Conservation (phyloP, 2,329 filamentous ascomycete genomes). For the Arachnomyces sp. region DNA sequence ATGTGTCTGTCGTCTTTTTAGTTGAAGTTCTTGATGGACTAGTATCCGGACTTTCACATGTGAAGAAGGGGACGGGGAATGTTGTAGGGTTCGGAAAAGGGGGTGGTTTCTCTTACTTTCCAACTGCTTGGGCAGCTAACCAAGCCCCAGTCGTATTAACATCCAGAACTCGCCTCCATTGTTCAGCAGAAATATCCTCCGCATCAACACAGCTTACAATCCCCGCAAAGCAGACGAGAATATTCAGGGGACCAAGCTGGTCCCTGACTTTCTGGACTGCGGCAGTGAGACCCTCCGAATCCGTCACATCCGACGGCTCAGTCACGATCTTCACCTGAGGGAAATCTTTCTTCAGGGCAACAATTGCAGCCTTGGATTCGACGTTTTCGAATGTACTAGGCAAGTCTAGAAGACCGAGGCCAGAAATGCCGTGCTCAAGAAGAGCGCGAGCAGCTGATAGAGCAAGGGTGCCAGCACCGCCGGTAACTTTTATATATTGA, state of each 20-base stretch:
- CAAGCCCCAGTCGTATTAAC: conserved; percentile 67
- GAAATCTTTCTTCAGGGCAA: conserved; percentile 46
- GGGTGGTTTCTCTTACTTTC: conserved; percentile 25
- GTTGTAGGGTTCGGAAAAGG: background rate
- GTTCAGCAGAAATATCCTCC: conserved; percentile 49
- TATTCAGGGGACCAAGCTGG: conserved; percentile 46
- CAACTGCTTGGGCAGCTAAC: conserved; percentile 60
- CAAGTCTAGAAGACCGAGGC: conserved; percentile 56
- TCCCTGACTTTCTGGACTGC: conserved; percentile 13
- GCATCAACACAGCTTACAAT: conserved; percentile 58
- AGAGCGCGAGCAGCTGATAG: conserved; percentile 53
- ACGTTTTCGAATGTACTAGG: conserved; percentile 31
- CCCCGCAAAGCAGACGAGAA: conserved; percentile 60
- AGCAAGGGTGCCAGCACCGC: conserved; percentile 59
- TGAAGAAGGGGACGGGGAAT: conserved; percentile 9
- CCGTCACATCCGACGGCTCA: conserved; percentile 53
- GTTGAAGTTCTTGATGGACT: background rate
- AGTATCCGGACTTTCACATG: background rate
- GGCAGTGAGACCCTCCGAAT: conserved; percentile 29
- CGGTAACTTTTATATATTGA: conserved; percentile 45
- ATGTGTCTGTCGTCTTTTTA: conserved; percentile 40
- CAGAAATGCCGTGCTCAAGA: conserved; percentile 58
- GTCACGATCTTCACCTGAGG: conserved; percentile 46
- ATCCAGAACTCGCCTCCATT: conserved; percentile 60
- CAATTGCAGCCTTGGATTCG: conserved; percentile 36